Evolutionary conservation across 2,329 filamentous ascomycete species (phyloP).

Genomic region (Verruconis gallopava): DNA sequence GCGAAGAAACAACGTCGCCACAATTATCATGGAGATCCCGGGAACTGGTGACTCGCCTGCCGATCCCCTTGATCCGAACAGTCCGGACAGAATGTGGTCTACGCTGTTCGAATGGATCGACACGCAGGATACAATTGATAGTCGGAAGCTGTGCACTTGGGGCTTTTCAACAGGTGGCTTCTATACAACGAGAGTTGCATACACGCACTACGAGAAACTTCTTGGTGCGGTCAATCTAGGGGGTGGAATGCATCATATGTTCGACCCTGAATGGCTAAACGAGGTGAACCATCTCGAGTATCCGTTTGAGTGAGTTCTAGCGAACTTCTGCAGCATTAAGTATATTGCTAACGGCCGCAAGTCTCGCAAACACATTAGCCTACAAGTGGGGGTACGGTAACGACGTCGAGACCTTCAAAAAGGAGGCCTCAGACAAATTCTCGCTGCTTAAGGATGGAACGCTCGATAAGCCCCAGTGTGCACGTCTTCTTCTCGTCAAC

Average conservation of each 20-base stretch:
- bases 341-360: too few species aligned
- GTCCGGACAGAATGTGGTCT: conserved; percentile 41
- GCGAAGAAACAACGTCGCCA: conserved; percentile 36
- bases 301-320: conserved; percentile 39
- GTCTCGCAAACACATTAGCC: conserved; percentile 35
- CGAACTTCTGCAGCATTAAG: too few species aligned
- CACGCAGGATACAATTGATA: conserved; percentile 34
- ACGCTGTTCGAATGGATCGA: conserved; percentile 43
- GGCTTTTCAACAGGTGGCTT: conserved; percentile 47
- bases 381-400: conserved; percentile 34
- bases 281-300: conserved; percentile 44
- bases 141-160: conserved; percentile 38
- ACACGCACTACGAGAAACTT: conserved; percentile 41
- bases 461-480: conserved; percentile 35
- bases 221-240: conserved; percentile 41
- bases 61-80: conserved; percentile 29
- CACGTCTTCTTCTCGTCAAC: conserved; percentile 42
- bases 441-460: conserved; percentile 43
- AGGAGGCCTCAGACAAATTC: conserved; percentile 35
- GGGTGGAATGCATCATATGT: conserved; percentile 47
- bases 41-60: conserved; percentile 46
- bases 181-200: conserved; percentile 44
- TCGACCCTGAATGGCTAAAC: conserved; percentile 40
- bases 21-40: conserved; percentile 42
- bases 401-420: conserved; percentile 31